Percentiles rank a stretch among this genome's conserved stretches.
These are phyloP conservation scores for Collybiopsis confluens DNA, from an alignment of 768 basidiomycete species.

Conservation along the genomic window DNA sequence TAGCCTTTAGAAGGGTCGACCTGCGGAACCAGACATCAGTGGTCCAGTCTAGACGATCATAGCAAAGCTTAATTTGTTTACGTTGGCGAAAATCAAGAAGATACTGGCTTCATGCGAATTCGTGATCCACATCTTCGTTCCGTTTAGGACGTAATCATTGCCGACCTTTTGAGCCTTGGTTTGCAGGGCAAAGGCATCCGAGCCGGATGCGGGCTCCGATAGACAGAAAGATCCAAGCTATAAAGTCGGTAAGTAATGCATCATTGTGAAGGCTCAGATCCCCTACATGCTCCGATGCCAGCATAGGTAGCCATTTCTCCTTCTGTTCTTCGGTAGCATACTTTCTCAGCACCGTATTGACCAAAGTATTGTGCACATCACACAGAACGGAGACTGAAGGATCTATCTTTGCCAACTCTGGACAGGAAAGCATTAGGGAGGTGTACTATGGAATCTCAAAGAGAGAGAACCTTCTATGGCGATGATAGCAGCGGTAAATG, in stretches of 20 bases:
- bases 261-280: neutral
- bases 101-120: slow-evolving; percentile 91
- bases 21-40: slow-evolving; percentile 28
- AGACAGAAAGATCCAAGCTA: slow-evolving; percentile 96
- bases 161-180: slow-evolving; percentile 89
- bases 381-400: slow-evolving; percentile 95
- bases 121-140: slow-evolving; percentile 99
- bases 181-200: slow-evolving; percentile 95
- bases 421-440: too few relatives aligned
- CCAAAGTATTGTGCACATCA: slow-evolving; percentile 98
- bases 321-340: slow-evolving; percentile 84
- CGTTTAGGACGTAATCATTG: slow-evolving; percentile 82
- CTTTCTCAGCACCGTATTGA: slow-evolving; percentile 89
- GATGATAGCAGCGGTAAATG: slow-evolving; percentile 94
- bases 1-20: slow-evolving; percentile 89
- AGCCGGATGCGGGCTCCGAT: slow-evolving; percentile 89
- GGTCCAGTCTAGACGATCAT: neutral
- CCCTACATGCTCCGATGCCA: slow-evolving; percentile 71
- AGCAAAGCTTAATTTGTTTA: slow-evolving; percentile 27
- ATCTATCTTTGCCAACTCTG: slow-evolving; percentile 95
- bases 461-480: too few relatives aligned
- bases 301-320: slow-evolving; percentile 82
- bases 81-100: slow-evolving; percentile 94
- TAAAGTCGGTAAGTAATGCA: neutral
- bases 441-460: too few relatives aligned